Base-by-base conservation (phyloP, 495 filamentous ascomycete species). In the Penicillium ochrochloron region DNA sequence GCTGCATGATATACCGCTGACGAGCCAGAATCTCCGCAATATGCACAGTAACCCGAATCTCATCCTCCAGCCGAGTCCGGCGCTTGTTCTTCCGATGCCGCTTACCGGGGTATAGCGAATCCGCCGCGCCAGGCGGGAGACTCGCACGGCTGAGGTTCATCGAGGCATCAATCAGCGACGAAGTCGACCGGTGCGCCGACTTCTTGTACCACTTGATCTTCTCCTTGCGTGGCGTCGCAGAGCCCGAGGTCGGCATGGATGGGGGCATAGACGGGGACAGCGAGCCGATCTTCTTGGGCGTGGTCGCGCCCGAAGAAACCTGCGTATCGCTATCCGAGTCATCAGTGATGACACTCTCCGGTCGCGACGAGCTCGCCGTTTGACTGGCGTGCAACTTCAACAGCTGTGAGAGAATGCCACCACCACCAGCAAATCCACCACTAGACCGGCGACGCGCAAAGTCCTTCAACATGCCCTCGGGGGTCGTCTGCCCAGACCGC, bases 1-100 rank as follows among this genome's bases (percentile, higher is more conserved):
- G 83, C 70, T 91, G 93, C 69, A 94, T 81, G 50, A 98, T 87
- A 74, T 96, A 97, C 35, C 86, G 85, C 65, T 98, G 94, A 5
- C 94, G 88, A 54, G 86, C 86, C 56, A 97, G 74, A n/a, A 89
- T 92, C 68, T 94, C 89, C 17, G 92, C 91, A 67, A 98, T 93
- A 73, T 96, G 92, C 27, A 93, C 85, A 6, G 91, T 94, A 62
- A 98, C 94, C 58, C 88, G 86, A 64, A 81, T 81, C 60, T 81
- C 78, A 50, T 90, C 90, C 67, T 94, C 87, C 27, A 94, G 83
- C 71, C 76, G 71, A 27, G 75, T 76, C 74, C 78, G 76, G 59
- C 76, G 70, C 64, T 76, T 71, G 39, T 64, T 72, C 59, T 70
- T 71, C 66, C 75, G 67, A 50, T 72, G 72, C 23, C 64, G 62